Evolutionary conservation across 768 basidiomycete genomes (phyloP).

Genomic region (Tubosaeta brunneosetosa): DNA sequence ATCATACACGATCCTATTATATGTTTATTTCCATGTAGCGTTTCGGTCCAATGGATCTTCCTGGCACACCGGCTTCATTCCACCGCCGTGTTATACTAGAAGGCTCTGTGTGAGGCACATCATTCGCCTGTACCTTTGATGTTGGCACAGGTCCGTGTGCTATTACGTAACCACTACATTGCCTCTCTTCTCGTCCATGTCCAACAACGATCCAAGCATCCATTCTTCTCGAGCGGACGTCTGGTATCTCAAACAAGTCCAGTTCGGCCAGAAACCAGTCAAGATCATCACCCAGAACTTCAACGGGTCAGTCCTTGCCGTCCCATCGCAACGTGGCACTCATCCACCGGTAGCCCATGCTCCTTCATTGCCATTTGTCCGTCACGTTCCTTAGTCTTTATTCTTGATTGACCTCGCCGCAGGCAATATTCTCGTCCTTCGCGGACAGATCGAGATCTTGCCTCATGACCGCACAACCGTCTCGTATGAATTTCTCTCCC

Average conservation of each 20-base stretch:
- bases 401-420: not conserved
- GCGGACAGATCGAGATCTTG: conserved; percentile 73
- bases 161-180: not conserved
- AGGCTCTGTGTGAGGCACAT: not conserved
- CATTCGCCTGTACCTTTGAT: not conserved
- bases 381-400: not conserved
- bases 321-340: not conserved
- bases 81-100: not conserved
- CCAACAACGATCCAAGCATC: not conserved
- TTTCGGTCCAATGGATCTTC: not conserved
- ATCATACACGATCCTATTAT: not conserved
- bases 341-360: conserved; percentile 57
- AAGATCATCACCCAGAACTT: conserved; percentile 81
- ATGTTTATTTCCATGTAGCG: not conserved
- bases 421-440: conserved; percentile 84
- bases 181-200: conserved; percentile 5
- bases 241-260: conserved; percentile 72
- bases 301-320: conserved; percentile 48
- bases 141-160: not conserved
- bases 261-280: conserved; percentile 41
- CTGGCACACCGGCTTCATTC: not conserved
- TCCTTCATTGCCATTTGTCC: conserved; percentile 87
- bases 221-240: conserved; percentile 43
- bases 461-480: conserved; percentile 64
- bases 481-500: conserved; percentile 81